Base-by-base conservation (phyloP, 352 stramenopile species). In the Elongisporangium undulatum region DNA sequence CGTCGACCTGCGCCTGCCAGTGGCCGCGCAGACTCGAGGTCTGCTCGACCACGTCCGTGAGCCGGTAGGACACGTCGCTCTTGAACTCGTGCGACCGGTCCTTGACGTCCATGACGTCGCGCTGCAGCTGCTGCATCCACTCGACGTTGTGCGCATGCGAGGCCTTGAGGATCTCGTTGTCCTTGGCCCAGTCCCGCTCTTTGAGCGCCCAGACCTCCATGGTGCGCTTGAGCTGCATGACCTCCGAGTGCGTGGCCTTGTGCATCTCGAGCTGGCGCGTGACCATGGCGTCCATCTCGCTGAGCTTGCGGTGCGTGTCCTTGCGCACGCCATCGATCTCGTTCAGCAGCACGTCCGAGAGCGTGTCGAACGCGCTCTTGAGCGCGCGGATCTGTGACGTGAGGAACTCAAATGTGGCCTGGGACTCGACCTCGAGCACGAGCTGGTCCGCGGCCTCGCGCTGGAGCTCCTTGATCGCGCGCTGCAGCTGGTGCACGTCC, bases 41-140 rank as follows among this genome's bases (percentile, higher is more conserved):
- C 56, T 94, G 79, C 58, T 90, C 73, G 57, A 72, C 78, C 5
- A 90, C 70, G 19, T 75, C 69, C 3, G 78, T 84, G 49, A 87
- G 78, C 1, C 78, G 77, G 51, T 56, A 71, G 9, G 69, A 69
- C 19, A 85, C 74, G 56, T 92, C 74, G 29, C 62, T 77, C 53
- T 83, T 81, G 45, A 89, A 71, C 48, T 86, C 79, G 55, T 92
- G 80, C 56, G 87, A 62, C 41, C 72, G 77, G 67, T 94, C 82
- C 57, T 94, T 94, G 24, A 84, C 69, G 41, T 91, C 80, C 70
- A 89, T 90, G 20, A 88, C 77, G 48, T 94, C 84, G 7, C 84
- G 80, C 56, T 94, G 84, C 55, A 94, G 62, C 66, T 90, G 77
- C 56, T 94, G 84, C 84, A 94, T 94, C 84, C 84, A 94, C 69